Percentiles rank a stretch among this genome's conserved stretches.
Conservation (phyloP, 2,329 filamentous ascomycete genomes). For the Hortaea werneckii region DNA sequence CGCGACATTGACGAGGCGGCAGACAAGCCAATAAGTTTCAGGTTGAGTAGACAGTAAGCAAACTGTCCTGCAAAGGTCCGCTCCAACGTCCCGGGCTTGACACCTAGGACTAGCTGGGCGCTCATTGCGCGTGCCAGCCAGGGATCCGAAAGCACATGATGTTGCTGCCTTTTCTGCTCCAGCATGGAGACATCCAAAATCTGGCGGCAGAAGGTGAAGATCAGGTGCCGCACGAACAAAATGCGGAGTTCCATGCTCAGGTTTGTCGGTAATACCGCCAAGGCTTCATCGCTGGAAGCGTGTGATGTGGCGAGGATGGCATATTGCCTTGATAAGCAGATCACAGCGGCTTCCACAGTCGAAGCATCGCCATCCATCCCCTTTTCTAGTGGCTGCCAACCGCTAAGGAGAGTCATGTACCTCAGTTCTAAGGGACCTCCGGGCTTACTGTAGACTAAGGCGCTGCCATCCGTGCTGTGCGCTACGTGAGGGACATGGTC, state of each 20-base stretch:
- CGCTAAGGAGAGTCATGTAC: slow-evolving; percentile 16
- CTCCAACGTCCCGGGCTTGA: slow-evolving; percentile 48
- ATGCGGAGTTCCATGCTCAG: slow-evolving; percentile 50
- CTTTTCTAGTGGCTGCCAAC: slow-evolving; percentile 21
- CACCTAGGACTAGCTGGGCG: slow-evolving; percentile 69
- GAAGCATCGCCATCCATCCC: slow-evolving; percentile 15
- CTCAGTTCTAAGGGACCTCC: slow-evolving; percentile 32
- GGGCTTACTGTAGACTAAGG: slow-evolving; percentile 33
- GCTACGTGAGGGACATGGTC: slow-evolving; percentile 41
- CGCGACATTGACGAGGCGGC: slow-evolving; percentile 16
- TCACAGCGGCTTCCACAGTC: slow-evolving; percentile 21
- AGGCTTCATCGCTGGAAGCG: slow-evolving; percentile 39
- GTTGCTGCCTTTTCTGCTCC: slow-evolving; percentile 48
- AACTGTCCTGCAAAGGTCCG: slow-evolving; percentile 63
- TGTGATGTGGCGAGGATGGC: slow-evolving; percentile 30
- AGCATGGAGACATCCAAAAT: slow-evolving; percentile 71
- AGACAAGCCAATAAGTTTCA: slow-evolving; percentile 49
- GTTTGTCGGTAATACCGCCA: slow-evolving; percentile 31
- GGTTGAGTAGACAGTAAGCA: slow-evolving; percentile 62
- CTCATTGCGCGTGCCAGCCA: slow-evolving; percentile 67
- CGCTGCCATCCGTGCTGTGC: slow-evolving; percentile 39
- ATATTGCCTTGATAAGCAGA: slow-evolving; percentile 25
- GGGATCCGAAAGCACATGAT: slow-evolving; percentile 59
- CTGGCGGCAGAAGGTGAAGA: slow-evolving; percentile 40
- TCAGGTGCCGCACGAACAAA: slow-evolving; percentile 51